Percentiles rank a stretch among this genome's conserved stretches.
Conservation (phyloP, 768 basidiomycete species). For the Boletus sensibilis region DNA sequence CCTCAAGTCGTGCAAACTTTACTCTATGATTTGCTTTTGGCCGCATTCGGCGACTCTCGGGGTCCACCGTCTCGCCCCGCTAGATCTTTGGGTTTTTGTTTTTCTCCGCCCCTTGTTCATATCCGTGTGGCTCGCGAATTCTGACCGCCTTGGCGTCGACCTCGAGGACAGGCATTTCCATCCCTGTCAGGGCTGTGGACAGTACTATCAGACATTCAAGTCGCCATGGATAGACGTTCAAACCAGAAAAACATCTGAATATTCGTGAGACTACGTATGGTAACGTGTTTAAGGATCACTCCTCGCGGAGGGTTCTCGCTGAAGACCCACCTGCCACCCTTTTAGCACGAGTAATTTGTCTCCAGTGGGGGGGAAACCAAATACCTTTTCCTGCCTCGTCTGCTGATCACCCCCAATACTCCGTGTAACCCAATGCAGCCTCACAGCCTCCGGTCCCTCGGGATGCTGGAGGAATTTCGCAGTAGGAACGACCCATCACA, state of each 20-base stretch:
- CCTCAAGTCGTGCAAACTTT: conserved; percentile 1
- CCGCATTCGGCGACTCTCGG: neutral
- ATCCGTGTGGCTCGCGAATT: conserved; percentile 3
- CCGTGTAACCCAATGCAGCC: neutral
- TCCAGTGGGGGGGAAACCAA: neutral
- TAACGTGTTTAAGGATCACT: neutral
- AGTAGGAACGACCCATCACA: conserved; percentile 8
- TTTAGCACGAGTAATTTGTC: neutral
- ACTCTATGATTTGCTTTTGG: neutral
- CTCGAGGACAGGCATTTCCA: conserved; percentile 4
- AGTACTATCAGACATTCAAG: conserved; percentile 3
- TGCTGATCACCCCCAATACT: neutral
- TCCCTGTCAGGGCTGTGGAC: conserved; percentile 7
- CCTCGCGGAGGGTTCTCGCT: conserved; percentile 14
- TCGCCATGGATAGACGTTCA: neutral
- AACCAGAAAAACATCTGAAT: neutral
- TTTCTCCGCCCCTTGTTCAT: conserved; percentile 3
- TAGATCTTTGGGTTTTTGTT: neutral
- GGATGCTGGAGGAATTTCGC: conserved; percentile 6
- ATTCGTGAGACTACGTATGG: neutral
- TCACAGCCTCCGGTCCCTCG: neutral
- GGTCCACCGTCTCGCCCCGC: neutral
- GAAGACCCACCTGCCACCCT: neutral
- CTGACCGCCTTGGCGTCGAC: conserved; percentile 3
- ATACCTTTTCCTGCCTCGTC: neutral